These are phyloP conservation scores for Saturnispora diversa DNA, from an alignment of 805 yeast species.

Conservation along the genomic window DNA sequence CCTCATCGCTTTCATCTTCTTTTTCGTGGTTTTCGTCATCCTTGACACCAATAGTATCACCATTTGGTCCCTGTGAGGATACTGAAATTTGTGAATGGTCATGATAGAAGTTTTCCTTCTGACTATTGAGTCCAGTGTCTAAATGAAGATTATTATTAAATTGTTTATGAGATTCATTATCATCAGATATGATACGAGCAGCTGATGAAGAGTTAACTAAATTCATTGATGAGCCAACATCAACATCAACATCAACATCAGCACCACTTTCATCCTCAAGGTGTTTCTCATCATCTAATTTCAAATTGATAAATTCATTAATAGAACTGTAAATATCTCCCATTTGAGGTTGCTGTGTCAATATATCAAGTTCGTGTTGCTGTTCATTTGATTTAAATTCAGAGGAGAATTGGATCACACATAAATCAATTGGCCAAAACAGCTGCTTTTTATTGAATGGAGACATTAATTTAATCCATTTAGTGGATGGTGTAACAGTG, in stretches of 20 bases:
- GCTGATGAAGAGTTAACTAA: too few species aligned
- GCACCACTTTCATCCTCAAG: too few species aligned
- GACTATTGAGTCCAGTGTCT: too few species aligned
- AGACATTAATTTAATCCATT: constrained; percentile 45
- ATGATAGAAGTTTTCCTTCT: too few species aligned
- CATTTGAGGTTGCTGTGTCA: constrained; percentile 23
- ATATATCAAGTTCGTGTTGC: constrained; percentile 17
- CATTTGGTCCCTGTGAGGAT: too few species aligned
- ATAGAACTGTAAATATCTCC: constrained; percentile 11
- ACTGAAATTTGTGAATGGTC: too few species aligned
- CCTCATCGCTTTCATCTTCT: too few species aligned
- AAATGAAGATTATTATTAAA: too few species aligned
- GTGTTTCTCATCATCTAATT: constrained; percentile 8
- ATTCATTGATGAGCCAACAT: neutral
- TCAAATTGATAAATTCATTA: constrained; percentile 22
- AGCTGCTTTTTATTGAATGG: constrained; percentile 40
- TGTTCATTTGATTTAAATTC: constrained; percentile 11
- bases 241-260: constrained; percentile 4
- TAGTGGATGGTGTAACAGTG: neutral
- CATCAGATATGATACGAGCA: too few species aligned
- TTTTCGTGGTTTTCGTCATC: too few species aligned
- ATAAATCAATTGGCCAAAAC: constrained; percentile 65
- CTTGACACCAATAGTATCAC: too few species aligned
- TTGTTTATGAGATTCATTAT: too few species aligned
- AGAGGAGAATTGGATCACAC: constrained; percentile 46